These are phyloP conservation scores for Trametes cubensis DNA, from an alignment of 768 basidiomycete species.

Conservation along the genomic window DNA sequence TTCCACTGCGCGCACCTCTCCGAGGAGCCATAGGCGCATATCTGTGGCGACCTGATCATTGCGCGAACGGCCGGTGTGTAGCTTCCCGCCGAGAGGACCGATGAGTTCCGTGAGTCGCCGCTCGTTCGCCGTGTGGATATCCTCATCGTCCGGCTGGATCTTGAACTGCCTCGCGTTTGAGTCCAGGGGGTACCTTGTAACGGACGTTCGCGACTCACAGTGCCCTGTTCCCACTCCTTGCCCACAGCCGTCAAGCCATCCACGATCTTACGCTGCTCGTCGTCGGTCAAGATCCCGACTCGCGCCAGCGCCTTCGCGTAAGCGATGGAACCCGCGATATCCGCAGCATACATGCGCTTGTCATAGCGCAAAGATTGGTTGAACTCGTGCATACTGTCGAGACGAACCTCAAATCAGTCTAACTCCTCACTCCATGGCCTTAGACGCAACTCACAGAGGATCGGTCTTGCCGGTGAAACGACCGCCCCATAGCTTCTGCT, in stretches of 20 bases:
- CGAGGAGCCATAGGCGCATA: conserved; percentile 93
- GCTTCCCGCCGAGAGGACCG: conserved; percentile 89
- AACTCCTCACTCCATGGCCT: conserved; percentile 20
- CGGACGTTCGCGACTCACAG: conserved; percentile 43
- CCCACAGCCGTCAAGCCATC: conserved; percentile 75
- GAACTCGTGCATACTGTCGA: conserved; percentile 80
- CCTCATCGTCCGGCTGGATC: conserved; percentile 87
- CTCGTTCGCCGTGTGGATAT: conserved; percentile 99
- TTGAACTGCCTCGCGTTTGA: conserved; percentile 56
- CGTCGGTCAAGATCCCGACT: conserved; percentile 76
- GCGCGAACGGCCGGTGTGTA: conserved; percentile 95
- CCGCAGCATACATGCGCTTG: conserved; percentile 89
- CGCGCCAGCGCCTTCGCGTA: conserved; percentile 87
- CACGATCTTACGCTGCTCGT: conserved; percentile 74
- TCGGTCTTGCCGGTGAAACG: conserved; percentile 88
- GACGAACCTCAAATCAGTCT: conserved; percentile 6
- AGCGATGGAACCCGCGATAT: conserved; percentile 93
- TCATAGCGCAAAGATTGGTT: conserved; percentile 97
- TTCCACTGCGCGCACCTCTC: conserved; percentile 71
- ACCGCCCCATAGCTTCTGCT: conserved; percentile 39
- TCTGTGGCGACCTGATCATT: conserved; percentile 99
- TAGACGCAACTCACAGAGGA: conserved; percentile 61
- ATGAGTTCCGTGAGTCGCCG: conserved; percentile 91
- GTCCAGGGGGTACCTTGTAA: background rate
- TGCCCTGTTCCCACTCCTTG: conserved; percentile 82